These are phyloP conservation scores for Drechslerella dactyloides DNA, from an alignment of 2,329 filamentous ascomycete species.

Conservation along the genomic window DNA sequence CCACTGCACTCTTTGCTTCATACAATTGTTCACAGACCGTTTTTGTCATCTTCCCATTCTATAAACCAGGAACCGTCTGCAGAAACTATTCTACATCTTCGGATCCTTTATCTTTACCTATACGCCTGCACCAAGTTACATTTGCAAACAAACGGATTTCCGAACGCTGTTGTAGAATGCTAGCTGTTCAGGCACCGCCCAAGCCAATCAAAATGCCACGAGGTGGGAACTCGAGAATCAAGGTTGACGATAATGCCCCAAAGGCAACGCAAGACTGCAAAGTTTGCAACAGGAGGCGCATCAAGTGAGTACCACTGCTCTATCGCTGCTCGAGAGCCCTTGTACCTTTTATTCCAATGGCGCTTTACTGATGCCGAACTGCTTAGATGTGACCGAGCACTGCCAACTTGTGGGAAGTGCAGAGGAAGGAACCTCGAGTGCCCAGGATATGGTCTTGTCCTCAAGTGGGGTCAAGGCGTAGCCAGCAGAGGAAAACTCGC, in stretches of 20 bases:
- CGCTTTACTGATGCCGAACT: not conserved
- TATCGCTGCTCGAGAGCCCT: not conserved
- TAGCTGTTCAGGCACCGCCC: constrained; percentile 44
- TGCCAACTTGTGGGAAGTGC: constrained; percentile 45
- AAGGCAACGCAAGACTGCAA: constrained; percentile 47
- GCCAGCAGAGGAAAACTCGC: constrained; percentile 50
- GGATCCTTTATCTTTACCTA: not conserved
- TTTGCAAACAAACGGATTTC: not conserved
- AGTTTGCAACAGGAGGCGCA: constrained; percentile 47
- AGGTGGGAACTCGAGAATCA: constrained; percentile 46
- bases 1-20: not conserved
- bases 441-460: constrained; percentile 46
- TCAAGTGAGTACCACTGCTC: constrained; percentile 34
- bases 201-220: constrained; percentile 49
- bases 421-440: constrained; percentile 49
- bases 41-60: not conserved
- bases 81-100: no score
- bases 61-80: not conserved
- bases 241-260: constrained; percentile 48
- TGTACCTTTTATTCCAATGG: not conserved
- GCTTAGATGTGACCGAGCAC: constrained; percentile 41
- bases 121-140: not conserved
- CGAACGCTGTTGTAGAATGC: constrained; percentile 28
- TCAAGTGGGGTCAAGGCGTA: constrained; percentile 51
- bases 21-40: constrained; percentile 8